These are phyloP conservation scores for Acanthamoeba triangularis DNA, from an alignment of 208 protist genomes.

Conservation along the genomic window DNA sequence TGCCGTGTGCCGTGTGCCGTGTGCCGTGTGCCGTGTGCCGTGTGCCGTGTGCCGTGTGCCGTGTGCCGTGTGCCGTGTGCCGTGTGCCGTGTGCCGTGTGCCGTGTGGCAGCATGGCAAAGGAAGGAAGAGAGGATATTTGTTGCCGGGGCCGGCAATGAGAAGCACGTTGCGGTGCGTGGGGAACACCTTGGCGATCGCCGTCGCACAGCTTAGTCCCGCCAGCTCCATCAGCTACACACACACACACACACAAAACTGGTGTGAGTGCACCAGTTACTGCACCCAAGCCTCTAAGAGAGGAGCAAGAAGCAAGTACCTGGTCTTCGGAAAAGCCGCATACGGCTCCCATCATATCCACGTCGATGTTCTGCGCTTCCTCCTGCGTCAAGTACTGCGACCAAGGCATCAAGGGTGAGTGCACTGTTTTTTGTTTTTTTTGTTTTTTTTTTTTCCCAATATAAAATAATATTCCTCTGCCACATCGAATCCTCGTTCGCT, in stretches of 20 bases:
- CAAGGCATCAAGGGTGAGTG: too few species aligned
- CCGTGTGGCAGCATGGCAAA: too few species aligned
- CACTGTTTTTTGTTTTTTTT: too few species aligned
- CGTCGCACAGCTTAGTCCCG: slow-evolving; percentile 47
- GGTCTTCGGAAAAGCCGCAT: slow-evolving; percentile 9
- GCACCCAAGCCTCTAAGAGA: too few species aligned
- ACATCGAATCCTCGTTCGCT: too few species aligned
- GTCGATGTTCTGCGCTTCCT: slow-evolving; percentile 53
- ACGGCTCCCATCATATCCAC: slow-evolving; percentile 37
- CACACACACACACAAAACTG: background rate
- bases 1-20: too few species aligned
- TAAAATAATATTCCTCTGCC: too few species aligned
- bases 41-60: too few species aligned
- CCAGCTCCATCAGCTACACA: slow-evolving; percentile 59
- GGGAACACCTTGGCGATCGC: slow-evolving; percentile 61
- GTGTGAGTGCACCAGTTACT: too few species aligned
- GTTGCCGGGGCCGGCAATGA: slow-evolving; percentile 72
- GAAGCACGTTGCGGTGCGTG: background rate
- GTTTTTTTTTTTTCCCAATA: too few species aligned
- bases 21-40: too few species aligned
- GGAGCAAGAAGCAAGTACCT: background rate
- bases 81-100: background rate
- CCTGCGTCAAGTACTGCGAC: slow-evolving; percentile 54
- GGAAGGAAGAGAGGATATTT: slow-evolving; percentile 62
- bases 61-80: too few species aligned